These are phyloP conservation scores for Cyberlindnera meyerae DNA, from an alignment of 805 yeast genomes.

Conservation along the genomic window DNA sequence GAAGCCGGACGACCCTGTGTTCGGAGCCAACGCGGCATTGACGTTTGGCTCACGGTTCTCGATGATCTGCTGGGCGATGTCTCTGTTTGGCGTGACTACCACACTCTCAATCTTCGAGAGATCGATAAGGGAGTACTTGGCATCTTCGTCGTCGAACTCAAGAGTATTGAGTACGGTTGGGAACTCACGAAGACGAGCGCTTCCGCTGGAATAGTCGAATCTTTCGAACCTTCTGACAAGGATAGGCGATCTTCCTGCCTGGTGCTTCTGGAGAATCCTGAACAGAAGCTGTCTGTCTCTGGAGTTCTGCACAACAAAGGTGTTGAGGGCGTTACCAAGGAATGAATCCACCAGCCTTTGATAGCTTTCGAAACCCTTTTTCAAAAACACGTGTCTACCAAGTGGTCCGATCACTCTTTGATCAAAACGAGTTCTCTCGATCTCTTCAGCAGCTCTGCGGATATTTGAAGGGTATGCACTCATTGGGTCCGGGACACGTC, in stretches of 20 bases:
- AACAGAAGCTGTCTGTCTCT: slow-evolving; percentile 50
- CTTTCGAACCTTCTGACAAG: slow-evolving; percentile 50
- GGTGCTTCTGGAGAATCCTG: slow-evolving; percentile 29
- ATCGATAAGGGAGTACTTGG: slow-evolving; percentile 63
- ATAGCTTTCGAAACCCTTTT: slow-evolving; percentile 52
- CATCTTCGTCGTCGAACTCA: slow-evolving; percentile 46
- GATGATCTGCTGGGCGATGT: slow-evolving; percentile 45
- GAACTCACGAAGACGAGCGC: slow-evolving; percentile 24
- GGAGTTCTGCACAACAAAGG: slow-evolving; percentile 64
- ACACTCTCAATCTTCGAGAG: slow-evolving; percentile 51
- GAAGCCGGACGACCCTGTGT: slow-evolving; percentile 40
- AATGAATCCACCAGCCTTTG: slow-evolving; percentile 52
- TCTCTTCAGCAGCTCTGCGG: slow-evolving; percentile 3
- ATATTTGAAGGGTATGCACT: slow-evolving; percentile 1
- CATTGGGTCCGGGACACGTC: slow-evolving; percentile 13
- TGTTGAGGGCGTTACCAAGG: slow-evolving; percentile 44
- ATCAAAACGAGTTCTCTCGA: slow-evolving; percentile 35
- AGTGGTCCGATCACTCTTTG: slow-evolving; percentile 74
- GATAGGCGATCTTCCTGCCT: slow-evolving; percentile 33
- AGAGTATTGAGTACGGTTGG: slow-evolving; percentile 58
- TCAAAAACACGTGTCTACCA: slow-evolving; percentile 57
- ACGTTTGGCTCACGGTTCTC: slow-evolving; percentile 36
- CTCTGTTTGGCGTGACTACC: slow-evolving; percentile 46
- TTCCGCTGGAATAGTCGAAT: slow-evolving; percentile 46
- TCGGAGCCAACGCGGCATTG: slow-evolving; percentile 36